Evolutionary conservation across 2,329 filamentous ascomycete species (phyloP), one percentile per base, ranked within the genome.

Genomic region (Aspergillus melleus): DNA sequence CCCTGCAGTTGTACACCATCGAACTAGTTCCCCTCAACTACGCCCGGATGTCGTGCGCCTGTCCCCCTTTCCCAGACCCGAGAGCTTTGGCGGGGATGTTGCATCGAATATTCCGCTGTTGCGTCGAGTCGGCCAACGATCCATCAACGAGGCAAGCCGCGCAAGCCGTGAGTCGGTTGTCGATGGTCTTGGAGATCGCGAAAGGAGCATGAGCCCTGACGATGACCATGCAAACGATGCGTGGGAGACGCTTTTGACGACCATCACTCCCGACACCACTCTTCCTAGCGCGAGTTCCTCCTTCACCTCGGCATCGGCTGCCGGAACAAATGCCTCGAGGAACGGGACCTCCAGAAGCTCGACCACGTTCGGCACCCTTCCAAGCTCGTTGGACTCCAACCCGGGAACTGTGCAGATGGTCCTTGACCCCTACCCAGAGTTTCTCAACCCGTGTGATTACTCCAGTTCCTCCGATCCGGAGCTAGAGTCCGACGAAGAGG

Each of bases 201-300:
- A 91, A 63, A 87, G 92, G 66, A 96, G 92, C 74, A 78, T 91
- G n/a, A 92, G 89, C 70, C 88, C 89, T 6, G 79, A 80, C 54
- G 78, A 77, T 49, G 70, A 75, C 42, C 67, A 77, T 56, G 82
- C 80, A 44, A 83, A 86, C 63, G 82, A 83, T 53, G 81, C 82
- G 1, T 97, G 93, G 93, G 89, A 94, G 61, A 91, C 88, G 3
- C 86, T 97, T 55, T 80, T 92, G 59, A 88, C 85, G 6, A 96
- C 91, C 0, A 84, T 97, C 61, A 88, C 90, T 0, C 91, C 91
- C 0, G 92, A 96, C 72, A 87, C 89, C 16, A 89, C 91, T 62
- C 84, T 91, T 2, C 91, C 92, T 0, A 96, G 90, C 67, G 85
- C 87, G 2, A 87, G 90, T 30, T 93, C 92, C 1, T 96, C 92